phyloP scores from a whole-genome alignment of 495 filamentous ascomycete genomes.

The Penicillium cataractarum region DNA sequence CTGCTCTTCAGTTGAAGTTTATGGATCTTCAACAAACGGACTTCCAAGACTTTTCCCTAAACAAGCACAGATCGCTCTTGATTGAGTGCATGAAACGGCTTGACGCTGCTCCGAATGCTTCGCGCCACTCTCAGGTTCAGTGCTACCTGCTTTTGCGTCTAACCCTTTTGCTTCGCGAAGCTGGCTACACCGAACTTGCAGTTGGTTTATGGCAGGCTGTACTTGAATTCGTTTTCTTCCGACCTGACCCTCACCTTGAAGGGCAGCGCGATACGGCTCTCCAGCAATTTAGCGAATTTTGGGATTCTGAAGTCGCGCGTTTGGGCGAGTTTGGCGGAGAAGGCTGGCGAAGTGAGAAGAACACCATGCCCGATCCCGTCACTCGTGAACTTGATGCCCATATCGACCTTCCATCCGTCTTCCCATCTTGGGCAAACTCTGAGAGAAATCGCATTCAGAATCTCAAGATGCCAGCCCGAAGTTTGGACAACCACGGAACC shows the following conservation, averaged over 20 bases:
- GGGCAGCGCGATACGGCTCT: slow-evolving; percentile 26
- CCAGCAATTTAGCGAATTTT: slow-evolving; percentile 69
- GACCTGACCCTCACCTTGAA: slow-evolving; percentile 36
- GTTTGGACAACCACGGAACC: slow-evolving; percentile 58
- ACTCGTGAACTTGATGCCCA: slow-evolving; percentile 12
- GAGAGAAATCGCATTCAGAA: slow-evolving; percentile 56
- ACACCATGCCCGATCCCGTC: background rate
- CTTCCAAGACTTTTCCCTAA: slow-evolving; percentile 69
- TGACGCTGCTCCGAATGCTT: slow-evolving; percentile 26
- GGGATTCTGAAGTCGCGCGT: slow-evolving; percentile 83
- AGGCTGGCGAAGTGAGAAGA: slow-evolving; percentile 62
- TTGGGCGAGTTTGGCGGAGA: slow-evolving; percentile 73
- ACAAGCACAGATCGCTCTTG: slow-evolving; percentile 61
- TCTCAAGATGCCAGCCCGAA: slow-evolving; percentile 66
- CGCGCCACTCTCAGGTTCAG: slow-evolving; percentile 50
- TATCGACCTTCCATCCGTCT: slow-evolving; percentile 28
- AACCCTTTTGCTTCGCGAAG: slow-evolving; percentile 73
- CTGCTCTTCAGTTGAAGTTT: slow-evolving; percentile 72
- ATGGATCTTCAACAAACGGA: slow-evolving; percentile 75
- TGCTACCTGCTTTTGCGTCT: slow-evolving; percentile 75
- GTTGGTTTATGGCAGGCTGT: slow-evolving; percentile 82
- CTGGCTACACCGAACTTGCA: slow-evolving; percentile 79
- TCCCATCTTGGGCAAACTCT: slow-evolving; percentile 61
- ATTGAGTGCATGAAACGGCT: slow-evolving; percentile 58
- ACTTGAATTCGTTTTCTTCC: slow-evolving; percentile 73